Evolutionary conservation across 805 yeast genomes (phyloP), one percentile per base, ranked within the genome.

Genomic region (Kodamaea sagamina): DNA sequence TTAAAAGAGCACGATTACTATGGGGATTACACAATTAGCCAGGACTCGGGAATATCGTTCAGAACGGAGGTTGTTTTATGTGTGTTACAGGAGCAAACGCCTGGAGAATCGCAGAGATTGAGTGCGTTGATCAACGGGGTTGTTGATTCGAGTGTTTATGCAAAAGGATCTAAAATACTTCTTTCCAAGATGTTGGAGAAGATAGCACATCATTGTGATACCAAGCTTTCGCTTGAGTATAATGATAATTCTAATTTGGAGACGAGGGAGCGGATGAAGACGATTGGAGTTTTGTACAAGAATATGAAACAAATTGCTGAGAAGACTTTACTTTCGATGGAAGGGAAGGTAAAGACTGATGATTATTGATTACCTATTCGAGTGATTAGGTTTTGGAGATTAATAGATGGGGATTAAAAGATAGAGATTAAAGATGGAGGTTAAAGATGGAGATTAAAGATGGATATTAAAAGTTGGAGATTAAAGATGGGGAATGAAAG

Each of bases 31-130:
- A 85, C 95, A 0, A 60, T 88, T 2, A 75, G 71, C 31, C 41
- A 47, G 4, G 68, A 64, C 1, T 77, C 75, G 3, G 74, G 68
- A 2, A 59, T 82, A 1, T 87, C 95, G 9, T 89, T 82, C 58
- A 68, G 97, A 39, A 77, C 88, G 0, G 81, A 82, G 45, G 80
- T 90, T 2, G 96, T 89, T 0, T 61, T 90, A 27, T 87, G 93
- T 3, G 69, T 74, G 0, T 45, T 74, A 1, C 79, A 77, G 48
- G 75, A 68, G 40, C 34, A 29, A 11, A 25, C 43, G 3, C 70
- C 51, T 0, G 52, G 70, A 1, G 49, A 53, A 9, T 68, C 76
- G 0, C 49, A 60, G 27, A 58, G 63, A 29, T 53, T 78, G 7
- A 43, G 51, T n/a, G 64, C 67, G 1, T 64, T 72, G 18, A 55